A percentile compares a stretch with the other conserved stretches of the same genome.
These are phyloP conservation scores for Talaromyces ruber DNA, from an alignment of 495 filamentous ascomycete species.

Conservation along the genomic window DNA sequence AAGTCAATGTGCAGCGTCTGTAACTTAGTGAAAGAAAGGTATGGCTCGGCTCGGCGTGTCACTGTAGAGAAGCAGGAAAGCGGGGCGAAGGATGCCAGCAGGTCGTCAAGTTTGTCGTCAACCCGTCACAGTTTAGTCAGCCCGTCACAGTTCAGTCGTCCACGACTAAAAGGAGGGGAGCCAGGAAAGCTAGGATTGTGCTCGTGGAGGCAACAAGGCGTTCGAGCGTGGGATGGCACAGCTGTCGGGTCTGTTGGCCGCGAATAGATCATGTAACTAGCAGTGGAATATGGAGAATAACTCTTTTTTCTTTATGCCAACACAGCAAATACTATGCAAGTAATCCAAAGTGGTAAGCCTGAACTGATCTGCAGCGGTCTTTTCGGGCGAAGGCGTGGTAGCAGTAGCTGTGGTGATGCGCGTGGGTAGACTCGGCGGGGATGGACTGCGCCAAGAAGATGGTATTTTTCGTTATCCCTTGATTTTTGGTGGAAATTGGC, in stretches of 20 bases:
- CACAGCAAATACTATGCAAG: slow-evolving; percentile 8
- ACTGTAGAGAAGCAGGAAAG: not conserved
- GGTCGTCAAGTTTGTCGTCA: not conserved
- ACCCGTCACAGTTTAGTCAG: not conserved
- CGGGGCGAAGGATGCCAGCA: not conserved
- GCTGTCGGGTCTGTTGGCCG: not conserved
- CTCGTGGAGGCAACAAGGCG: not conserved
- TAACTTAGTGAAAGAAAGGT: not conserved
- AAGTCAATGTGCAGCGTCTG: slow-evolving; percentile 3
- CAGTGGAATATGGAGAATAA: not conserved
- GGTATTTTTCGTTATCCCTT: not conserved
- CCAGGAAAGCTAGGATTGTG: not conserved
- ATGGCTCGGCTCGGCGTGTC: not conserved
- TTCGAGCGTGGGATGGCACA: not conserved
- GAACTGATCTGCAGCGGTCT: slow-evolving; percentile 6
- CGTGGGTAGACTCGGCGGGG: not conserved
- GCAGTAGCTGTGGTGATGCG: not conserved
- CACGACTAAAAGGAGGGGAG: not conserved
- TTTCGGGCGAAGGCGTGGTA: not conserved
- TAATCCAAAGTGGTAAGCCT: slow-evolving; percentile 9
- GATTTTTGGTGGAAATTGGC: not conserved
- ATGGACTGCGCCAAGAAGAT: slow-evolving; percentile 6
- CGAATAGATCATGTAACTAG: not conserved
- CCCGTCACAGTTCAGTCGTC: not conserved
- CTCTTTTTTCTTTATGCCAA: slow-evolving; percentile 1